A percentile compares a stretch with the other conserved stretches of the same genome.
phyloP scores from a whole-genome alignment of 179 eudicot genomes.

The Sideroxylon spinosum region DNA sequence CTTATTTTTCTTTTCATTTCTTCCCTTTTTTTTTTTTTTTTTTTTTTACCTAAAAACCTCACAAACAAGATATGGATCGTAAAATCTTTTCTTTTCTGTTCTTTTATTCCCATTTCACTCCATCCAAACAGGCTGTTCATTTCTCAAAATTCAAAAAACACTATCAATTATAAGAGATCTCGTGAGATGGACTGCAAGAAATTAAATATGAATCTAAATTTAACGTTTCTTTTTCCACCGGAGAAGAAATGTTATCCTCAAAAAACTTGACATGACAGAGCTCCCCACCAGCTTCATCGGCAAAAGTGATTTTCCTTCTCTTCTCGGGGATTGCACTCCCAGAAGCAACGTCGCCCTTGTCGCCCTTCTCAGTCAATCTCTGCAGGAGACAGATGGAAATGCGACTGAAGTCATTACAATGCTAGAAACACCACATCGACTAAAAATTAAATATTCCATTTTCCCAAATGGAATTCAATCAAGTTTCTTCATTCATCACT shows the following conservation, averaged over 20 bases:
- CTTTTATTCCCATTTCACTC: too few species aligned
- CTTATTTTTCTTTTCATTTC: too few species aligned
- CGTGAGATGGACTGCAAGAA: too few species aligned
- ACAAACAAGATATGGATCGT: too few species aligned
- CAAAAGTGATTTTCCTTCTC: constrained; percentile 68
- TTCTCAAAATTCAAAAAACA: too few species aligned
- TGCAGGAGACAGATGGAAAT: constrained; percentile 18
- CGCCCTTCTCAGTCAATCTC: constrained; percentile 30
- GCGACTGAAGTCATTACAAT: constrained; percentile 3
- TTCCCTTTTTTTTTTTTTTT: too few species aligned
- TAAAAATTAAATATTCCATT: neutral
- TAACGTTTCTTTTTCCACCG: neutral
- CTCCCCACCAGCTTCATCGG: constrained; percentile 87
- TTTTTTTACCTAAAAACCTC: too few species aligned
- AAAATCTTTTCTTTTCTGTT: too few species aligned
- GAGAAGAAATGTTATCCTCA: constrained; percentile 23
- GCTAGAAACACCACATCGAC: neutral
- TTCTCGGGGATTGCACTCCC: constrained; percentile 31
- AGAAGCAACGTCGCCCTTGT: constrained; percentile 30
- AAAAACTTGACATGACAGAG: constrained; percentile 67
- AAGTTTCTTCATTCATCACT: too few species aligned
- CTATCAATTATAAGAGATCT: too few species aligned
- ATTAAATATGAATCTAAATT: too few species aligned
- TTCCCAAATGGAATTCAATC: neutral
- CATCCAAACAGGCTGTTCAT: too few species aligned